Evolutionary conservation across 257 asterid species (phyloP).

Genomic region (Solanum infundibuliforme): DNA sequence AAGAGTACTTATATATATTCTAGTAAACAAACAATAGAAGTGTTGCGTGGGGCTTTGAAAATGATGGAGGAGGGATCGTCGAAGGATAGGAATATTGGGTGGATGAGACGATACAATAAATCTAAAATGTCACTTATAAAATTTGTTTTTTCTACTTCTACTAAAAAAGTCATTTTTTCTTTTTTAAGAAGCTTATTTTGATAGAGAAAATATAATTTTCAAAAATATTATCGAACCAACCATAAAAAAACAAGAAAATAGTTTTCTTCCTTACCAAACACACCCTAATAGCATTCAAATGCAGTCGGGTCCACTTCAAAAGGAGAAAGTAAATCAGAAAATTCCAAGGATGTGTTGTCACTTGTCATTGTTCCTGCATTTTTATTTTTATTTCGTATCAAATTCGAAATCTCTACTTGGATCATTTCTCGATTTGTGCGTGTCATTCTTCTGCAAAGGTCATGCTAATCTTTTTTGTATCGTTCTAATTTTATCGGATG

Average conservation of each 20-base stretch:
- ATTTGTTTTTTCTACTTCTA: background rate
- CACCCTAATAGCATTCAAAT: background rate
- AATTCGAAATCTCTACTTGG: too few relatives aligned
- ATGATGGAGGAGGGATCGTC: too few relatives aligned
- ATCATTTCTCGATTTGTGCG: fast-evolving
- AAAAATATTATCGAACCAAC: background rate
- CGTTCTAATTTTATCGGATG: too few relatives aligned
- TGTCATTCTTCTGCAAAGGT: fast-evolving
- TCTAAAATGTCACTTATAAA: background rate
- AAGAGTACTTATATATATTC: too few relatives aligned
- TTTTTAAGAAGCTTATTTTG: background rate
- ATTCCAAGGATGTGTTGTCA: background rate
- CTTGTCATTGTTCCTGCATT: background rate
- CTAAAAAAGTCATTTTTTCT: background rate
- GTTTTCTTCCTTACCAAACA: background rate
- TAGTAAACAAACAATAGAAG: background rate
- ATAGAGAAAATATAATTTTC: background rate
- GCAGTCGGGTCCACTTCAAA: background rate
- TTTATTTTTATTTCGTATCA: background rate
- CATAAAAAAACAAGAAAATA: too few relatives aligned
- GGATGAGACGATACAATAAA: too few relatives aligned
- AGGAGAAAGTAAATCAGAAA: background rate
- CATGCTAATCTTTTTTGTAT: too few relatives aligned
- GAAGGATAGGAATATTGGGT: too few relatives aligned
- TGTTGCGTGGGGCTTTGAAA: background rate